Conservation (phyloP, 768 basidiomycete genomes). For the Rhodotorula toruloides region DNA sequence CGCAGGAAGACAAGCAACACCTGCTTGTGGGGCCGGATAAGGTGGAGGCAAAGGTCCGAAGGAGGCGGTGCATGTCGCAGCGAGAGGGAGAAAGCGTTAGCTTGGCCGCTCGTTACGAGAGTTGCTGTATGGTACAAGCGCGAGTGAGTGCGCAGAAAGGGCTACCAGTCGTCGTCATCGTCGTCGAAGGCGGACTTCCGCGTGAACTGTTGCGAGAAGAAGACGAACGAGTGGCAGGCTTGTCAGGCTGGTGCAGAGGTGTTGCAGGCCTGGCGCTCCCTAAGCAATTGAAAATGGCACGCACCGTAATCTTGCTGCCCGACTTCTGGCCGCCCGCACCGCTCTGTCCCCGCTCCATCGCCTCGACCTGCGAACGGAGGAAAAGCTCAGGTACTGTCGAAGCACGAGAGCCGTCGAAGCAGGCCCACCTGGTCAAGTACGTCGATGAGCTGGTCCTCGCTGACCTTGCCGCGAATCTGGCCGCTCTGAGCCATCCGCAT, state of each 20-base stretch:
- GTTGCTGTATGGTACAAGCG: neutral
- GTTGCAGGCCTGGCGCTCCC: constrained; percentile 29
- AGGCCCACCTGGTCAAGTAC: constrained; percentile 69
- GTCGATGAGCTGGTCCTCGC: constrained; percentile 74
- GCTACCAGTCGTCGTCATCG: constrained; percentile 53
- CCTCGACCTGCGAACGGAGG: constrained; percentile 53
- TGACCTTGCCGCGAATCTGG: constrained; percentile 69
- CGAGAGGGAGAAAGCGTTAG: too few species aligned
- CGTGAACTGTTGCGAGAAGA: neutral
- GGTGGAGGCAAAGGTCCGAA: too few species aligned
- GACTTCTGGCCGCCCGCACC: constrained; percentile 44
- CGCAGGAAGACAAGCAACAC: too few species aligned
- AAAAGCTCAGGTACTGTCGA: neutral
- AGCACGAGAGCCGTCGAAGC: neutral
- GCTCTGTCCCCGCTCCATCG: constrained; percentile 47
- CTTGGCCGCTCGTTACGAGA: neutral
- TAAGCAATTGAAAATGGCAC: constrained; percentile 27
- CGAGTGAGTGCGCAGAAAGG: neutral
- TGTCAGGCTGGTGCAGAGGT: constrained; percentile 58
- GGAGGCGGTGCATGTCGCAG: too few species aligned
- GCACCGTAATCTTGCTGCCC: constrained; percentile 51
- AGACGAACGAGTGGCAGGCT: neutral
- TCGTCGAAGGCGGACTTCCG: constrained; percentile 52
- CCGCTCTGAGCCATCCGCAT: constrained; percentile 77
- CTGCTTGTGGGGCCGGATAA: too few species aligned